These are phyloP conservation scores for Epithele typhae DNA, from an alignment of 768 basidiomycete genomes.

Conservation along the genomic window DNA sequence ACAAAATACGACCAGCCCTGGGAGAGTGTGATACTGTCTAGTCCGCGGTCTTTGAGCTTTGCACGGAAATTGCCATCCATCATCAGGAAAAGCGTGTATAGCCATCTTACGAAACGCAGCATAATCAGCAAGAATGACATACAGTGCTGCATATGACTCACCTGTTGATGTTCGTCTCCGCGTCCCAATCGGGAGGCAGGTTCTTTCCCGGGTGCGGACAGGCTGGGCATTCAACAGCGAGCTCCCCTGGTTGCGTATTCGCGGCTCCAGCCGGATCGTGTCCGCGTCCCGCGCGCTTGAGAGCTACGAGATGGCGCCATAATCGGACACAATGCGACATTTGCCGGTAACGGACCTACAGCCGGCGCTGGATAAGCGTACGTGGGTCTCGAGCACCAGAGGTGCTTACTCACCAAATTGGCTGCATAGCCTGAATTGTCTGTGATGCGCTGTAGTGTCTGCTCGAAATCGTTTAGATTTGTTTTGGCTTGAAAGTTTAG, in stretches of 20 bases:
- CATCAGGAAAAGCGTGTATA: constrained; percentile 24
- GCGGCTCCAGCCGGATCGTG: constrained; percentile 15
- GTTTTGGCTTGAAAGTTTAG: constrained; percentile 30
- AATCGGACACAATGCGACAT: constrained; percentile 11
- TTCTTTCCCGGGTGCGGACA: constrained; percentile 22
- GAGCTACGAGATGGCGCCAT: constrained; percentile 15
- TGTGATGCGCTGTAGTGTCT: constrained; percentile 16
- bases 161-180: constrained; percentile 5
- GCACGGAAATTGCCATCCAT: constrained; percentile 26
- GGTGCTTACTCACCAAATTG: constrained; percentile 6
- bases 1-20: constrained; percentile 26
- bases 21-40: constrained; percentile 1
- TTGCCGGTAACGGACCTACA: constrained; percentile 15
- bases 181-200: constrained; percentile 18
- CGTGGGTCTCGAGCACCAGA: background rate
- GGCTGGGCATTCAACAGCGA: constrained; percentile 20
- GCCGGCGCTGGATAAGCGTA: too few species aligned
- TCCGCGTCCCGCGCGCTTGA: constrained; percentile 19
- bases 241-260: constrained; percentile 7
- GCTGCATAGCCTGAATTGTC: constrained; percentile 25
- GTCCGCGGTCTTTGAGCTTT: constrained; percentile 13
- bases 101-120: too few species aligned
- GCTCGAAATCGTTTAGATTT: constrained; percentile 30
- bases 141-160: constrained; percentile 6
- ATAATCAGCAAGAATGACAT: background rate